These are phyloP conservation scores for Lachancea quebecensis DNA, from an alignment of 805 yeast genomes.

Conservation along the genomic window DNA sequence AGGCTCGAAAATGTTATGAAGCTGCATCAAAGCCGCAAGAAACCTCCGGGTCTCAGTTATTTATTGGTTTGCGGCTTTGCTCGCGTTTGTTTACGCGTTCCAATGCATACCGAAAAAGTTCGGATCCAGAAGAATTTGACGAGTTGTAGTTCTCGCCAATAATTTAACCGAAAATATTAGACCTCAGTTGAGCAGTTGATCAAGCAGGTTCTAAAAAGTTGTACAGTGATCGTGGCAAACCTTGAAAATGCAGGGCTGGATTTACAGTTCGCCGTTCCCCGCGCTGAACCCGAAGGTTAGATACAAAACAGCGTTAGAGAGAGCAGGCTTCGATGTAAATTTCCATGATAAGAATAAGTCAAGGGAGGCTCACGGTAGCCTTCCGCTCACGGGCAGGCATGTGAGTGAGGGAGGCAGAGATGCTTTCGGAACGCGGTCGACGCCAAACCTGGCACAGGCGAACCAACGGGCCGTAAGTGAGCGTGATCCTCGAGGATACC, in stretches of 20 bases:
- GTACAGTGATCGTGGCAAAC: neutral
- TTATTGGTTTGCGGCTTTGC: neutral
- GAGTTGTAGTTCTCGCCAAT: neutral
- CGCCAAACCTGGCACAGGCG: neutral
- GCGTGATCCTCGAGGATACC: neutral
- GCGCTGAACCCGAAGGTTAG: slow-evolving; percentile 56
- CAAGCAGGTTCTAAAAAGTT: neutral
- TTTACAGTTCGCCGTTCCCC: slow-evolving; percentile 50
- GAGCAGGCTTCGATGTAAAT: slow-evolving; percentile 70
- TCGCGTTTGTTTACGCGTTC: neutral
- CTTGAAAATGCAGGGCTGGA: slow-evolving; percentile 6
- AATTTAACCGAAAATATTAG: no score
- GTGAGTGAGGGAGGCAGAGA: slow-evolving; percentile 3
- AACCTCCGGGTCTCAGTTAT: no score
- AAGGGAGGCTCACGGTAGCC: neutral
- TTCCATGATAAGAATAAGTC: neutral
- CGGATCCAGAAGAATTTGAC: neutral
- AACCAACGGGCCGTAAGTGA: slow-evolving; percentile 1
- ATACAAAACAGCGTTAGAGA: slow-evolving; percentile 65
- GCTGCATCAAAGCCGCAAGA: no score
- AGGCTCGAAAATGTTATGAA: no score
- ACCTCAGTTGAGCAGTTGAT: no score
- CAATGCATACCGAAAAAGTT: neutral
- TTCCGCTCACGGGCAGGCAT: neutral
- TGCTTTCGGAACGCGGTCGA: neutral